phyloP scores from a whole-genome alignment of 208 protist genomes.

The Wallacemonas sp. region DNA sequence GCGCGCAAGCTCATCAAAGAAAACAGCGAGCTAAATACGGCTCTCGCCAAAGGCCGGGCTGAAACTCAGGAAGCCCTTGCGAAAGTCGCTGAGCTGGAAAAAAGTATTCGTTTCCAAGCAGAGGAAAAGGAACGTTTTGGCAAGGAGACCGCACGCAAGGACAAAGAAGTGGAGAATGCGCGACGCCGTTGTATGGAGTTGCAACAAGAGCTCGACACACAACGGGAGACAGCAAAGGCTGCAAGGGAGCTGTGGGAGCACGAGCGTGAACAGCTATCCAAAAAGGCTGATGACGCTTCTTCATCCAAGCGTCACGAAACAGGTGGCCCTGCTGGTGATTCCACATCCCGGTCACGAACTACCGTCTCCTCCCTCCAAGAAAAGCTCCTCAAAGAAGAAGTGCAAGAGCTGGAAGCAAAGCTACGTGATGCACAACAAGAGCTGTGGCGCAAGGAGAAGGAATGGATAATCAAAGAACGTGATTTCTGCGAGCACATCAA shows the following conservation, averaged over 20 bases:
- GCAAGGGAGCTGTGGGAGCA: slow-evolving; percentile 51
- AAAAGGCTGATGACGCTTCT: slow-evolving; percentile 26
- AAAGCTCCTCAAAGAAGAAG: slow-evolving; percentile 67
- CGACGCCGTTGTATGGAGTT: slow-evolving; percentile 40
- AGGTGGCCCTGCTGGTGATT: not conserved
- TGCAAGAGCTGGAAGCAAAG: slow-evolving; percentile 67
- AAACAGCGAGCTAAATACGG: slow-evolving; percentile 39
- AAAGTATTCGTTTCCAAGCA: not conserved
- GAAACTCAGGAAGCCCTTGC: slow-evolving; percentile 3
- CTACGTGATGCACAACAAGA: slow-evolving; percentile 53
- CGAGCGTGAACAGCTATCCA: slow-evolving; percentile 38
- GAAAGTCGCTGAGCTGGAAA: slow-evolving; percentile 4
- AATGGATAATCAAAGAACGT: slow-evolving; percentile 47
- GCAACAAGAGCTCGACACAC: slow-evolving; percentile 33
- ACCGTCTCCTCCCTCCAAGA: slow-evolving; percentile 34
- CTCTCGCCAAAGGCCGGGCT: slow-evolving; percentile 17
- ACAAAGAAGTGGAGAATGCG: slow-evolving; percentile 37
- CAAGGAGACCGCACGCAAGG: slow-evolving; percentile 5
- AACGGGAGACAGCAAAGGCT: slow-evolving; percentile 33
- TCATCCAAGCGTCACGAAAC: slow-evolving; percentile 5
- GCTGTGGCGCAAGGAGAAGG: slow-evolving; percentile 64
- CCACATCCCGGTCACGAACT: not conserved
- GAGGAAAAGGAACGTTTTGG: slow-evolving; percentile 29
- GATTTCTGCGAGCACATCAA: slow-evolving; percentile 38
- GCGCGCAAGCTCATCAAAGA: slow-evolving; percentile 62